A percentile compares a stretch with the other conserved stretches of the same genome.
Conservation (phyloP, 2,329 filamentous ascomycete species). For the Alternaria gansuensis region DNA sequence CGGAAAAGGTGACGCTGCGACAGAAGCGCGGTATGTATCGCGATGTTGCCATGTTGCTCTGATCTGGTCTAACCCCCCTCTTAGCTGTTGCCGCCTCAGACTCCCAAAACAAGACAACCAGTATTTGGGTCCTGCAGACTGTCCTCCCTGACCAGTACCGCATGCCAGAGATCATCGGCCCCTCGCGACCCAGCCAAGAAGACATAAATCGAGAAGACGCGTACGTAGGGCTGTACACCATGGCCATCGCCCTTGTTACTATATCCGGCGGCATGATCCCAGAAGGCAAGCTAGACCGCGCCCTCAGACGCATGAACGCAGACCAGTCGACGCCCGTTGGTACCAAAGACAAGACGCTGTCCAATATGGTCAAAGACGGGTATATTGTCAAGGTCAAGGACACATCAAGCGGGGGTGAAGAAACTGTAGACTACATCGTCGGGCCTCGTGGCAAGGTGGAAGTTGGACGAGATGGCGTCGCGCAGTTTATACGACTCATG, state of each 20-base stretch:
- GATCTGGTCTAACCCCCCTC: neutral
- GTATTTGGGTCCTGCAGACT: conserved; percentile 80
- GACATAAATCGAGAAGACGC: conserved; percentile 72
- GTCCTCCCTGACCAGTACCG: conserved; percentile 75
- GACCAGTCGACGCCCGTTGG: conserved; percentile 76
- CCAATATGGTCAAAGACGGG: conserved; percentile 79
- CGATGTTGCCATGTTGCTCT: neutral
- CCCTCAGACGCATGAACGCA: conserved; percentile 77
- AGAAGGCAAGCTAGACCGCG: conserved; percentile 80
- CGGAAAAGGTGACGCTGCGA: conserved; percentile 81
- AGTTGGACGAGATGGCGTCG: conserved; percentile 78
- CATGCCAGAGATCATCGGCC: conserved; percentile 69
- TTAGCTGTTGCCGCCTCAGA: conserved; percentile 65
- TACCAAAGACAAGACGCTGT: conserved; percentile 77
- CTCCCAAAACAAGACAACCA: conserved; percentile 62
- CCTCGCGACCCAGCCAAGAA: conserved; percentile 69
- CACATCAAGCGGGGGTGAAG: conserved; percentile 74
- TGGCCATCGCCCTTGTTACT: conserved; percentile 78
- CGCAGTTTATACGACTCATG: conserved; percentile 66
- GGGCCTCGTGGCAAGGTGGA: conserved; percentile 88
- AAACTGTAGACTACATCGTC: conserved; percentile 81
- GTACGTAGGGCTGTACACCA: conserved; percentile 82
- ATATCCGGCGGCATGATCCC: conserved; percentile 75
- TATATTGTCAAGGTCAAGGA: conserved; percentile 83
- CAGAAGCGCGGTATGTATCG: conserved; percentile 74